These are phyloP conservation scores for Fraxinus greggii DNA, from an alignment of 305 asterid species.

Conservation along the genomic window DNA sequence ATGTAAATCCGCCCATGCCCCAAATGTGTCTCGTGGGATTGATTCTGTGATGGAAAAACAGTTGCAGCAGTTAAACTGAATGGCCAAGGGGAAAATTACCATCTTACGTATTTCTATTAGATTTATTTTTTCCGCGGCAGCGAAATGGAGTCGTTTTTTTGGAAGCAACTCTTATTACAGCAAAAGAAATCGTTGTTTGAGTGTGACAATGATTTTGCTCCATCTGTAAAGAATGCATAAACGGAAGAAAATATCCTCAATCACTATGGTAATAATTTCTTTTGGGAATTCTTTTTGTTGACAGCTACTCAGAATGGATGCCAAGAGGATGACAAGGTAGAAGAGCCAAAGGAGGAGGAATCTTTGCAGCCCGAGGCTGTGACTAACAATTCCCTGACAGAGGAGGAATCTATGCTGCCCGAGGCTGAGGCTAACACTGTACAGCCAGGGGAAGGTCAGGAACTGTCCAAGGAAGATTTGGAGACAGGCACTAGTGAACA, in stretches of 20 bases:
- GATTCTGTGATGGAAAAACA: not conserved
- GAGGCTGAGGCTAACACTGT: not conserved
- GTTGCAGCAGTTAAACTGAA: not conserved
- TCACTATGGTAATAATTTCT: not conserved
- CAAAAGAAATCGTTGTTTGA: not conserved
- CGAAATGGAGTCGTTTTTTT: not conserved
- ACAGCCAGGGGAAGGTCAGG: slow-evolving; percentile 26
- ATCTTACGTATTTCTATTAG: not conserved
- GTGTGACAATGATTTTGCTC: not conserved
- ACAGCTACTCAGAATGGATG: slow-evolving; percentile 62
- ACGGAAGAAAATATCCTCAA: not conserved
- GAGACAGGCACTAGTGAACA: slow-evolving; percentile 28
- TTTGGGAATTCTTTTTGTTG: not conserved
- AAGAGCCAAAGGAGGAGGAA: slow-evolving; percentile 6
- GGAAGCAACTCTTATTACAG: not conserved
- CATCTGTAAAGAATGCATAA: not conserved
- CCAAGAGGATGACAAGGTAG: slow-evolving; percentile 30
- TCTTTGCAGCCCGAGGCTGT: slow-evolving; percentile 5
- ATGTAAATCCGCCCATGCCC: not conserved
- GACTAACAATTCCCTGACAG: not conserved
- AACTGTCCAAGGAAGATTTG: slow-evolving; percentile 32
- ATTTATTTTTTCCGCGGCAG: not conserved
- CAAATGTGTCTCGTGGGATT: not conserved
- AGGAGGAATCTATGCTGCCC: slow-evolving; percentile 1
- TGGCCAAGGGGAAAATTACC: not conserved